A percentile compares a stretch with the other conserved stretches of the same genome.
Evolutionary conservation across 108 stramenopile species (phyloP).

Genomic region (Aurantiochytrium sp.): DNA sequence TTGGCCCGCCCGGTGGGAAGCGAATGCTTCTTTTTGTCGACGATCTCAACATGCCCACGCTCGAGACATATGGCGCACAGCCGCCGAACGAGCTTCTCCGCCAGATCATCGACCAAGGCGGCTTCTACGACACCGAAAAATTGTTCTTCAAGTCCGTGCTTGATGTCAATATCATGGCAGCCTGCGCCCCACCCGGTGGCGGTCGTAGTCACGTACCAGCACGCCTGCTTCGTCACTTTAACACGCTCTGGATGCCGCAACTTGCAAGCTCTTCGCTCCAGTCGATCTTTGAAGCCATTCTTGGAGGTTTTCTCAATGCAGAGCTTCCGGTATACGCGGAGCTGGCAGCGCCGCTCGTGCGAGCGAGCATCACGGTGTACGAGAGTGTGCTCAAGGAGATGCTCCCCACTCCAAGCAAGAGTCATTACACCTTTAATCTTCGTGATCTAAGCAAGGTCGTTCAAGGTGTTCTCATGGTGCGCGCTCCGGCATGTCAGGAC

Average conservation of each 20-base stretch:
- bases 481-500: slow-evolving; percentile 5
- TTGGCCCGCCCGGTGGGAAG: slow-evolving; percentile 51
- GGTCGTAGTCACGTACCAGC: slow-evolving; percentile 47
- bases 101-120: slow-evolving; percentile 49
- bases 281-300: slow-evolving; percentile 37
- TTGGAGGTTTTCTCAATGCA: slow-evolving; percentile 34
- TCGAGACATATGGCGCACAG: slow-evolving; percentile 57
- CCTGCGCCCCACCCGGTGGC: slow-evolving; percentile 55
- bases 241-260: slow-evolving; percentile 40
- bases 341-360: slow-evolving; percentile 31
- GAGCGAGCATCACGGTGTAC: slow-evolving; percentile 41
- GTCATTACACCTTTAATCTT: slow-evolving; percentile 55
- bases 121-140: slow-evolving; percentile 52
- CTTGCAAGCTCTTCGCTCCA: slow-evolving; percentile 28
- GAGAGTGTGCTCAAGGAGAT: slow-evolving; percentile 31
- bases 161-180: slow-evolving; percentile 38
- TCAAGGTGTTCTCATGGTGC: slow-evolving; percentile 51
- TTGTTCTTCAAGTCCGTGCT: slow-evolving; percentile 51
- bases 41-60: slow-evolving; percentile 59
- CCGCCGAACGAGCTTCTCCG: slow-evolving; percentile 58
- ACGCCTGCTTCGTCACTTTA: slow-evolving; percentile 46
- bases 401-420: slow-evolving; percentile 49
- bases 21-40: slow-evolving; percentile 54
- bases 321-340: slow-evolving; percentile 8
- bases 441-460: slow-evolving; percentile 51